phyloP scores from a whole-genome alignment of 176 grass and related monocot genomes.

The Oryza longistaminata region DNA sequence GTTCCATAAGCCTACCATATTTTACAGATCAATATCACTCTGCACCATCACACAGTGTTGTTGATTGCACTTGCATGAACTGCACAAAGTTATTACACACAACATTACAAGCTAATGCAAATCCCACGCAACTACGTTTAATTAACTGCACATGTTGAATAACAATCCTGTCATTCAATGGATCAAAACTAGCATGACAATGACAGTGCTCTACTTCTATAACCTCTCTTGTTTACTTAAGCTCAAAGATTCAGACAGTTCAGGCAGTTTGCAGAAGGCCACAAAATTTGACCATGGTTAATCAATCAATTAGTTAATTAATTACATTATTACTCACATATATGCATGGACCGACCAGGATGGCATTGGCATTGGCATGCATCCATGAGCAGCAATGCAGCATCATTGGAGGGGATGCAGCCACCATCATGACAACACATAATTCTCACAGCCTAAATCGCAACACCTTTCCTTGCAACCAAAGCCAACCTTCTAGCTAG shows the following conservation, averaged over 20 bases:
- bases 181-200: neutral
- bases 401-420: conserved; percentile 23
- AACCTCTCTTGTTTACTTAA: neutral
- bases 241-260: neutral
- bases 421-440: conserved; percentile 50
- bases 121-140: no score
- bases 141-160: no score
- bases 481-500: conserved; percentile 40
- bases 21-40: neutral
- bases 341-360: neutral
- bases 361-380: neutral
- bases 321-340: no score
- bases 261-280: conserved; percentile 13
- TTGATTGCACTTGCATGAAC: neutral
- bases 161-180: no score
- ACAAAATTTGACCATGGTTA: conserved; percentile 38
- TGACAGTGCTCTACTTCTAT: neutral
- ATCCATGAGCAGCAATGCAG: conserved; percentile 11
- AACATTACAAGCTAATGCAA: no score
- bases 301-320: no score
- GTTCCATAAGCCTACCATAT: neutral
- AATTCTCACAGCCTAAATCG: conserved; percentile 47
- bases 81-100: neutral
- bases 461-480: conserved; percentile 78
- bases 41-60: neutral